Conservation (phyloP, 2,329 filamentous ascomycete species). For the Colletotrichum sp. region DNA sequence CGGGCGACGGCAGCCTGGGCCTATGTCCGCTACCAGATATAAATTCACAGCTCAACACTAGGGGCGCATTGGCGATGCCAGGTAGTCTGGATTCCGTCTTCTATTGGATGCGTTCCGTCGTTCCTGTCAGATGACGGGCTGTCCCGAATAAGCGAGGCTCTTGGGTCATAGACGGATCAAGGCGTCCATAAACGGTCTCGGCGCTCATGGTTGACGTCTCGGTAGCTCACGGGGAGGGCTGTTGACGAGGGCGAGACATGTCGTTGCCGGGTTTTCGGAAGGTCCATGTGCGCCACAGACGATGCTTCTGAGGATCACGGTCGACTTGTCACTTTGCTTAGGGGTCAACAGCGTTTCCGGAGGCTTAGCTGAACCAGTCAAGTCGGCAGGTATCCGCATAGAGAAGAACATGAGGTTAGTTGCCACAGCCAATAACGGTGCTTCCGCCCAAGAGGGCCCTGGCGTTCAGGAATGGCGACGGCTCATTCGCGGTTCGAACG, state of each 20-base stretch:
- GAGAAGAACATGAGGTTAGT: neutral
- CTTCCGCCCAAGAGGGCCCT: neutral
- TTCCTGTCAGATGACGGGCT: neutral
- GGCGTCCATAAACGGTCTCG: neutral
- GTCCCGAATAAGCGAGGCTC: neutral
- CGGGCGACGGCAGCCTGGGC: neutral
- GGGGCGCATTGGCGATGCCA: neutral
- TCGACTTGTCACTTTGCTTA: neutral
- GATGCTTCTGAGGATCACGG: neutral
- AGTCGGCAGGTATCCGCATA: neutral
- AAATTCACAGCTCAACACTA: neutral
- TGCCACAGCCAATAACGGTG: neutral
- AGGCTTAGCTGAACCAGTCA: neutral
- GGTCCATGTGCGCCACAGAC: neutral
- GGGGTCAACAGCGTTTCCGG: neutral
- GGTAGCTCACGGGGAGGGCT: neutral
- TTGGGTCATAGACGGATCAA: neutral
- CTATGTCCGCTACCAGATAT: neutral
- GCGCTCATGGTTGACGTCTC: neutral
- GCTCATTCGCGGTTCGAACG: neutral
- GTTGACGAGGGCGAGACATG: neutral
- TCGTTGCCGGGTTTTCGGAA: neutral
- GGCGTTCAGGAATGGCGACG: neutral
- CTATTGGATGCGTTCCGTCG: neutral
- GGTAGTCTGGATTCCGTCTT: neutral